Evolutionary conservation across 306 rosid genomes (phyloP).

Genomic region (Cicer judaicum): DNA sequence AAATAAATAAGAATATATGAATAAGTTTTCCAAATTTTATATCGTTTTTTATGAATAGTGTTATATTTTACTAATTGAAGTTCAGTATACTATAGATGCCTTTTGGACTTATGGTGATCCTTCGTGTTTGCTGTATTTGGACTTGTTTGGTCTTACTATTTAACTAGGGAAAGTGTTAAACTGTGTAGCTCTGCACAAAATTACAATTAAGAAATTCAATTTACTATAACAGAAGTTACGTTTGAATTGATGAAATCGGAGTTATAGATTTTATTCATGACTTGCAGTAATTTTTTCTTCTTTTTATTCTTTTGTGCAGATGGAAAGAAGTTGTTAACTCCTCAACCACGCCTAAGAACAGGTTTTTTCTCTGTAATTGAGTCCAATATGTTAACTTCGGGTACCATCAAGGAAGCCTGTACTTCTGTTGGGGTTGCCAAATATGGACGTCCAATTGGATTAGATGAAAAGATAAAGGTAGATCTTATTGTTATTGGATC

Average conservation of each 20-base stretch:
- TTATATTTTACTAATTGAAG: not conserved
- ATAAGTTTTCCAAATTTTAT: not conserved
- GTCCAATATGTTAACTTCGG: conserved; percentile 52
- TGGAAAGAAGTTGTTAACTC: conserved; percentile 82
- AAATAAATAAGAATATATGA: not conserved
- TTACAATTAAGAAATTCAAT: not conserved
- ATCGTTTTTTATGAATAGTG: not conserved
- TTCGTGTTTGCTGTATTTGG: not conserved
- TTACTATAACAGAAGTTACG: conserved; percentile 5
- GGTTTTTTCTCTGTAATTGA: conserved; percentile 88
- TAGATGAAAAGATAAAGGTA: conserved; percentile 82
- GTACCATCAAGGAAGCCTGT: conserved; percentile 71
- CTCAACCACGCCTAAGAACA: conserved; percentile 88
- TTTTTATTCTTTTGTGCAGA: conserved; percentile 46
- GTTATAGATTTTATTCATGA: not conserved
- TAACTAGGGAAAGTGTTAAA: not conserved
- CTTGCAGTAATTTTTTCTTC: conserved; percentile 1
- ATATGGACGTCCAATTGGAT: conserved; percentile 77
- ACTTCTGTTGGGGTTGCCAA: conserved; percentile 88
- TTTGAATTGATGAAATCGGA: not conserved
- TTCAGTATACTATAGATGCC: not conserved
- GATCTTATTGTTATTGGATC: conserved; percentile 89
- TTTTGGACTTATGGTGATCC: conserved; percentile 11
- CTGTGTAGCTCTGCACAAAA: not conserved
- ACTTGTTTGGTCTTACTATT: conserved; percentile 7